phyloP scores from a whole-genome alignment of 2,329 filamentous ascomycete species.

The Metarhizium sp. region DNA sequence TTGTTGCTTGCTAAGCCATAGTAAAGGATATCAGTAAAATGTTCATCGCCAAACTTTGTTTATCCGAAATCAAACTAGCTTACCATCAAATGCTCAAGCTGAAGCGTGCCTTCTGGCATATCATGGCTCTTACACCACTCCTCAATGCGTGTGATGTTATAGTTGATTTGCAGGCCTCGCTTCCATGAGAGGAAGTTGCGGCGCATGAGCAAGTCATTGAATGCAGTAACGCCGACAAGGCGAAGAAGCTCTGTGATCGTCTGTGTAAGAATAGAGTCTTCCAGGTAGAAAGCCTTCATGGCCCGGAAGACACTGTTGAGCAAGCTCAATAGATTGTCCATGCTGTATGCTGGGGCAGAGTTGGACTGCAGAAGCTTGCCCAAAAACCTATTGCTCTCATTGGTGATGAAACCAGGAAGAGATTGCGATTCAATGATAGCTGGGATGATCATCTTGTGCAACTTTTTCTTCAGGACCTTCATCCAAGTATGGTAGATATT shows the following conservation, averaged over 20 bases:
- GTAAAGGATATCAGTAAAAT: constrained; percentile 27
- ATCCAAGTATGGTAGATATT: constrained; percentile 99
- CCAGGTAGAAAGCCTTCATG: constrained; percentile 97
- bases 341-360: constrained; percentile 92
- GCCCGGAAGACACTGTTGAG: constrained; percentile 97
- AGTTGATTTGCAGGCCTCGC: constrained; percentile 97
- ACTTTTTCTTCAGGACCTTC: constrained; percentile 98
- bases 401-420: constrained; percentile 94
- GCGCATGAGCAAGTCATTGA: constrained; percentile 96
- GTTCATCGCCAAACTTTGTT: constrained; percentile 15
- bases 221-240: constrained; percentile 92
- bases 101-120: constrained; percentile 95
- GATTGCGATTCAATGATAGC: constrained; percentile 99
- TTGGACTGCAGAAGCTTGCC: constrained; percentile 91
- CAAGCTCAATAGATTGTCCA: constrained; percentile 94
- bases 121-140: constrained; percentile 99
- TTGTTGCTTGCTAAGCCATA: constrained; percentile 66
- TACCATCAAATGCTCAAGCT: constrained; percentile 96
- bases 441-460: constrained; percentile 99
- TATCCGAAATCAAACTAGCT: constrained; percentile 8
- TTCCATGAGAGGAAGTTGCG: constrained; percentile 99
- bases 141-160: constrained; percentile 98
- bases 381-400: constrained; percentile 95
- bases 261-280: constrained; percentile 92
- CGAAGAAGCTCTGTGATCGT: constrained; percentile 88